These are phyloP conservation scores for Cucurbitaria berberidis DNA, from an alignment of 2,329 filamentous ascomycete genomes.

Conservation along the genomic window DNA sequence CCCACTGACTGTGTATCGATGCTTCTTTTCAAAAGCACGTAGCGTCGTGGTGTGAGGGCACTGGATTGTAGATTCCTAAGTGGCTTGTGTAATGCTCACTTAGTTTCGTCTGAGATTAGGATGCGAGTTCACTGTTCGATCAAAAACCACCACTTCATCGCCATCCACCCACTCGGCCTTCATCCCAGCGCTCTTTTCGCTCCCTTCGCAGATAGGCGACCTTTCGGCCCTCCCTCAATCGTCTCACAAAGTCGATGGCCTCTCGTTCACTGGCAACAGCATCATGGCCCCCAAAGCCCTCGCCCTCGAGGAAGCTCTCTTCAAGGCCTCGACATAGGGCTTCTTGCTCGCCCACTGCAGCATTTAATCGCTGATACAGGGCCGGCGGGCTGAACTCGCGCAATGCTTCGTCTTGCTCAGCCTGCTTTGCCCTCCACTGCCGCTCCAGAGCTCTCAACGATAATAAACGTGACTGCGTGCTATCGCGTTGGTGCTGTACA, in stretches of 20 bases:
- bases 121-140: no score
- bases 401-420: slow-evolving; percentile 84
- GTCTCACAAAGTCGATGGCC: slow-evolving; percentile 80
- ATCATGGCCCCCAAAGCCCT: slow-evolving; percentile 49
- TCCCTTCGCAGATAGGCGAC: slow-evolving; percentile 81
- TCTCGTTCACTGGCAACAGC: slow-evolving; percentile 75
- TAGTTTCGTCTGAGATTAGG: not conserved
- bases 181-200: slow-evolving; percentile 92
- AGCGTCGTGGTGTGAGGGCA: no score
- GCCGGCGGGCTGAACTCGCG: slow-evolving; percentile 84
- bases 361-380: slow-evolving; percentile 80
- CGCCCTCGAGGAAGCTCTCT: slow-evolving; percentile 85
- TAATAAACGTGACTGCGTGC: slow-evolving; percentile 80
- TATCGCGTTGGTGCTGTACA: slow-evolving; percentile 66
- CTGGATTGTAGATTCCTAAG: no score
- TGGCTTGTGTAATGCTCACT: not conserved
- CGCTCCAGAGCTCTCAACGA: slow-evolving; percentile 85
- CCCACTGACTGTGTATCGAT: no score
- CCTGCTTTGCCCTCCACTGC: slow-evolving; percentile 89
- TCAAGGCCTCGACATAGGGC: slow-evolving; percentile 80
- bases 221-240: slow-evolving; percentile 80
- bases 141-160: slow-evolving; percentile 50
- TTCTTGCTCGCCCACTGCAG: slow-evolving; percentile 83
- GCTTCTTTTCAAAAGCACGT: no score
- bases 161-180: slow-evolving; percentile 94